phyloP scores from a whole-genome alignment of 768 basidiomycete species.

The Leccinum boreale region DNA sequence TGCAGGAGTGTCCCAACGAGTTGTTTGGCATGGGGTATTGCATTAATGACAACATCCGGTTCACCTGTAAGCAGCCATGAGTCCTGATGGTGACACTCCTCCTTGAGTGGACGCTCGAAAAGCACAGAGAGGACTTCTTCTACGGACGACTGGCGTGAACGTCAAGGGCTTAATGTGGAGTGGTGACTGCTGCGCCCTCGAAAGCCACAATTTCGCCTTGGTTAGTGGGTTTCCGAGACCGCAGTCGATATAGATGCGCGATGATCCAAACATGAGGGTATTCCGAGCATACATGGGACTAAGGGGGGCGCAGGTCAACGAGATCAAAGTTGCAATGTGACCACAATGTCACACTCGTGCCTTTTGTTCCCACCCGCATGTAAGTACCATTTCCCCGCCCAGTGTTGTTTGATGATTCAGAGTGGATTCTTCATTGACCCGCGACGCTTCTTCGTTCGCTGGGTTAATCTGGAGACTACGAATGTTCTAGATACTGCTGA shows the following conservation, averaged over 20 bases:
- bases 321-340: slow-evolving; percentile 7
- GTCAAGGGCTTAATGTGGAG: too few species aligned
- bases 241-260: slow-evolving; percentile 49
- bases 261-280: slow-evolving; percentile 52
- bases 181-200: slow-evolving; percentile 40
- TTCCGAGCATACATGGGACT: slow-evolving; percentile 54
- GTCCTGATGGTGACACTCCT: too few species aligned
- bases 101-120: too few species aligned
- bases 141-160: too few species aligned
- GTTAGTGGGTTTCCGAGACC: slow-evolving; percentile 40
- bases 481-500: slow-evolving; percentile 97
- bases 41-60: too few species aligned
- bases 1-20: slow-evolving; percentile 26
- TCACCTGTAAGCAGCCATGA: too few species aligned
- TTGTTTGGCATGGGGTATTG: too few species aligned
- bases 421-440: slow-evolving; percentile 88
- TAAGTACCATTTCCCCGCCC: slow-evolving; percentile 17
- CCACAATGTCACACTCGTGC: slow-evolving; percentile 3
- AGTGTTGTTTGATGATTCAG: slow-evolving; percentile 70
- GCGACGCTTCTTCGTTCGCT: slow-evolving; percentile 30
- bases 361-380: slow-evolving; percentile 5
- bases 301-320: slow-evolving; percentile 47
- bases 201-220: slow-evolving; percentile 50
- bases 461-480: slow-evolving; percentile 75
- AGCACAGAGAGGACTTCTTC: too few species aligned